A percentile compares a stretch with the other conserved stretches of the same genome.
These are phyloP conservation scores for Suhomyces vadensis DNA, from an alignment of 805 yeast species.

Conservation along the genomic window DNA sequence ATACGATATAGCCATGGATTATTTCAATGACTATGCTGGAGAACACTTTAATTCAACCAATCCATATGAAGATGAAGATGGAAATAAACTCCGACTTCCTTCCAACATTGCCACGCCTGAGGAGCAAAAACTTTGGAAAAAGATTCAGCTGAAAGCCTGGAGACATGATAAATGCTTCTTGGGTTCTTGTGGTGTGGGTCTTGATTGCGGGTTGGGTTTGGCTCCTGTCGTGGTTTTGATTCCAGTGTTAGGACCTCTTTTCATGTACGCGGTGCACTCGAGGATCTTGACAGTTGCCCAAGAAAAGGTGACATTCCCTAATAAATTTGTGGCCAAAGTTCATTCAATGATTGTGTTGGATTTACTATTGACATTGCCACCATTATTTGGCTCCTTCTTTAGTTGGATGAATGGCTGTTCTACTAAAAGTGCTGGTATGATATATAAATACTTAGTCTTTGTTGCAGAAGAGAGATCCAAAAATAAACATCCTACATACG, in stretches of 20 bases:
- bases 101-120: constrained; percentile 51
- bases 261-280: constrained; percentile 78
- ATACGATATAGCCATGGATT: constrained; percentile 53
- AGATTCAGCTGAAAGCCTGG: constrained; percentile 81
- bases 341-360: constrained; percentile 77
- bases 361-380: constrained; percentile 72
- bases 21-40: constrained; percentile 66
- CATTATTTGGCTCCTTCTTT: constrained; percentile 74
- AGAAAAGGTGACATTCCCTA: constrained; percentile 57
- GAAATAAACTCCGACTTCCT: constrained; percentile 61
- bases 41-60: constrained; percentile 63
- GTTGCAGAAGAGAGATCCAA: constrained; percentile 15
- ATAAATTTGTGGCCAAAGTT: constrained; percentile 61
- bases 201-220: constrained; percentile 75
- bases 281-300: constrained; percentile 64
- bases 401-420: constrained; percentile 85
- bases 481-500: constrained; percentile 11
- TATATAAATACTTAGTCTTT: constrained; percentile 43
- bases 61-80: constrained; percentile 66
- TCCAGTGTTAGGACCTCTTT: constrained; percentile 82
- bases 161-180: constrained; percentile 77
- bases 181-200: constrained; percentile 66
- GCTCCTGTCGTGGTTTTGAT: constrained; percentile 71
- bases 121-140: constrained; percentile 71
- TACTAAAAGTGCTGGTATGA: constrained; percentile 82